phyloP scores from a whole-genome alignment of 441 rosid species.

The Biscutella auriculata region DNA sequence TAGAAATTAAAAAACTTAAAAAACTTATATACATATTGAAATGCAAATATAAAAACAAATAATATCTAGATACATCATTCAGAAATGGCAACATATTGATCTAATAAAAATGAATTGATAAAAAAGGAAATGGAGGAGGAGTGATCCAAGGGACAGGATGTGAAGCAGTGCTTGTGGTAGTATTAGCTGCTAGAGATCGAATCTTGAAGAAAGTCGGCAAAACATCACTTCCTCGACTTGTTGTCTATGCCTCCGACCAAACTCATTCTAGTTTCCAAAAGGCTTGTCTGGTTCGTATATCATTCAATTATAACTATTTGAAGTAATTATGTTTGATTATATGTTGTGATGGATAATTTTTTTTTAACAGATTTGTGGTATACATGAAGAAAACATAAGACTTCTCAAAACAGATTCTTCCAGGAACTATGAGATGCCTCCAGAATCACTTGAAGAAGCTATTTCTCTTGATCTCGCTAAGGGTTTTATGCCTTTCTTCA shows the following conservation, averaged over 20 bases:
- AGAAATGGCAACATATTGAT: too few species aligned
- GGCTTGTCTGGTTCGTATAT: constrained; percentile 61
- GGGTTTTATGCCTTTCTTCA: constrained; percentile 67
- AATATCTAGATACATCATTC: too few species aligned
- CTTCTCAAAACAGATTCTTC: constrained; percentile 54
- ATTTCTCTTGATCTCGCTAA: constrained; percentile 49
- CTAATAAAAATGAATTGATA: background rate
- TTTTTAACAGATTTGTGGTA: constrained; percentile 79
- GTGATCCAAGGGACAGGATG: constrained; percentile 86
- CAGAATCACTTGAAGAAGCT: constrained; percentile 40
- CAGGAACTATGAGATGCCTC: constrained; percentile 50
- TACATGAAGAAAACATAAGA: constrained; percentile 59
- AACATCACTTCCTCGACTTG: constrained; percentile 48
- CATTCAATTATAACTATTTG: background rate
- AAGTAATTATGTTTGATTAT: background rate
- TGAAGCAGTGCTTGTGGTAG: constrained; percentile 71
- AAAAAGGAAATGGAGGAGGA: constrained; percentile 74
- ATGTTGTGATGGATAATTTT: background rate
- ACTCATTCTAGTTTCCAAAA: constrained; percentile 73
- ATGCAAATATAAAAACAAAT: too few species aligned
- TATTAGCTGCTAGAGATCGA: constrained; percentile 69
- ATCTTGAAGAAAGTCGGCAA: constrained; percentile 39
- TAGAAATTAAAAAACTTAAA: too few species aligned
- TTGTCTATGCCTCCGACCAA: constrained; percentile 77
- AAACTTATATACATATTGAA: too few species aligned